Evolutionary conservation across 2,329 filamentous ascomycete species (phyloP), one percentile per base, ranked within the genome.

Genomic region (Tricladium varicosporioides): DNA sequence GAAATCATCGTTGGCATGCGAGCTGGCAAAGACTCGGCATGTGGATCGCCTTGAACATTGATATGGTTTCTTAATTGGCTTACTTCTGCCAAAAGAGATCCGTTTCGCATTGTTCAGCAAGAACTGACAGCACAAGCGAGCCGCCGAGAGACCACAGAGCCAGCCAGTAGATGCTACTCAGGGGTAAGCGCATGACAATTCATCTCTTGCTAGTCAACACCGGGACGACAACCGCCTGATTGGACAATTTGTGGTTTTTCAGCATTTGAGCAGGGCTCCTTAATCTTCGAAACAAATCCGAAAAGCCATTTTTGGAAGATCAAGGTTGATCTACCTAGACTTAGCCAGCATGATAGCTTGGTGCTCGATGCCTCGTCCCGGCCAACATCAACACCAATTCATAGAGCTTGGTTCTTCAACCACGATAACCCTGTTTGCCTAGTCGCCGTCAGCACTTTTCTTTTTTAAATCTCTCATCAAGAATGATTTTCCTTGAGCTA

Each of bases 41-140:
- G 42, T 15, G 43, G 43, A 27, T 22, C 15, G 7, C 5, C 15
- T 40, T 13, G 18, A 14, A 9, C 14, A 7, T 18, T 11, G 16
- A 40, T 10, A 42, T 27, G 16, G 42, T 13, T 13, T 22, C 18
- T 19, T 51, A 44, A 60, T 60, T 60, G 58, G 60, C 18, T 45
- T 19, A 43, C 15, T 54, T 49, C 43, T 48, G 7, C 54, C 56
- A 55, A 48, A 57, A 49, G 51, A 40, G 54, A 59, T 56, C 45
- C 9, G 59, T 61, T 61, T 63, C 57, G 59, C 59, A 61, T 61
- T 57, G 54, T 47, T 27, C 50, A 27, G 27, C 11, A 42, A 52
- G 55, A 54, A 36, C 16, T 18, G 15, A n/a, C n/a, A 7, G 7
- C 31, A 33, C 42, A 46, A 51, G 56, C 56, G 49, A 52, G 50